Conservation (phyloP, 352 stramenopile species). For the Hyaloperonospora brassicae region DNA sequence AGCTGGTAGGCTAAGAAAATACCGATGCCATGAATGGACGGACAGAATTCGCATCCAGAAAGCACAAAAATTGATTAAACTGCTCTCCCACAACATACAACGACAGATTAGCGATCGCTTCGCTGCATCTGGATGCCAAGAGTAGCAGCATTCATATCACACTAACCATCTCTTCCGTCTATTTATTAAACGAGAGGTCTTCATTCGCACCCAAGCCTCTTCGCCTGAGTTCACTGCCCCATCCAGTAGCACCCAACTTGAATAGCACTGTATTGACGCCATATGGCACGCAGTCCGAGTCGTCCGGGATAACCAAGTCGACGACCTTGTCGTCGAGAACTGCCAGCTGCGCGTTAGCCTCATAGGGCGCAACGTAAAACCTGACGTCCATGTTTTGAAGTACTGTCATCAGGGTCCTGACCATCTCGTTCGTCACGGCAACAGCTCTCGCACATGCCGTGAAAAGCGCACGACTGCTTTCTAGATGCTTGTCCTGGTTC, state of each 20-base stretch:
- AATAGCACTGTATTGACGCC: conserved; percentile 90
- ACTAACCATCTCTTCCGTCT: conserved; percentile 80
- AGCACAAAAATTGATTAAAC: conserved; percentile 82
- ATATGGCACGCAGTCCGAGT: conserved; percentile 93
- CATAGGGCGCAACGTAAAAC: conserved; percentile 95
- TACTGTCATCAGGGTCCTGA: conserved; percentile 54
- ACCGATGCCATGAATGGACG: conserved; percentile 61
- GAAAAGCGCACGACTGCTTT: conserved; percentile 15
- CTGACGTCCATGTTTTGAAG: too few species aligned
- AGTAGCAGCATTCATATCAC: not conserved
- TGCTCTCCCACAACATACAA: conserved; percentile 18
- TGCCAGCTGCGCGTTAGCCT: conserved; percentile 95
- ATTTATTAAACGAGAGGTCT: conserved; percentile 72
- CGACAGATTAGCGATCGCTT: not conserved
- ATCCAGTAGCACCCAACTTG: conserved; percentile 90
- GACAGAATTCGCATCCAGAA: conserved; percentile 85
- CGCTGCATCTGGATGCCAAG: too few species aligned
- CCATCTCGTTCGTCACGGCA: conserved; percentile 68
- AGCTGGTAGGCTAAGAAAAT: conserved; percentile 79
- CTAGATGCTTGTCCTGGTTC: conserved; percentile 18
- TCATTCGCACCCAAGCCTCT: conserved; percentile 74
- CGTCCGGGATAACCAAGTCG: conserved; percentile 93
- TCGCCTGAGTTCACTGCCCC: conserved; percentile 82
- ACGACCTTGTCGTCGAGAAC: conserved; percentile 79
- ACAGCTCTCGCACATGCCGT: conserved; percentile 46